Percentiles rank a stretch among this genome's conserved stretches.
Evolutionary conservation across 176 grass and related monocot genomes (phyloP).

Genomic region (Oryza punctata): DNA sequence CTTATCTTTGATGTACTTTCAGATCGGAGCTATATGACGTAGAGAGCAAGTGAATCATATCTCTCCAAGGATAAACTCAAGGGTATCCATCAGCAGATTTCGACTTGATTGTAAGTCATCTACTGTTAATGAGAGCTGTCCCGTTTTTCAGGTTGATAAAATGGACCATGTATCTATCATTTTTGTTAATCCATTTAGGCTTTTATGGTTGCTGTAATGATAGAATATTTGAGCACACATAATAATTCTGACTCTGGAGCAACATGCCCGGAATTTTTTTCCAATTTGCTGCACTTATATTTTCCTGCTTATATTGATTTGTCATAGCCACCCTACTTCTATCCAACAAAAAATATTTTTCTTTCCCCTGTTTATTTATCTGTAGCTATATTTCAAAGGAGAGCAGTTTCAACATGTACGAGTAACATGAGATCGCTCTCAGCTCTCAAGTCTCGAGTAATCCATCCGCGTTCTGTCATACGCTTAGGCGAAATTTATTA

Average conservation of each 20-base stretch:
- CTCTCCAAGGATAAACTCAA: not conserved
- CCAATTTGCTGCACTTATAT: not conserved
- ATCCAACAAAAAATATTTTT: not conserved
- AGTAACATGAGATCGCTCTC: no score
- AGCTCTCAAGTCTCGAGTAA: not conserved
- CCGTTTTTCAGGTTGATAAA: constrained; percentile 17
- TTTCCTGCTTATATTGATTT: not conserved
- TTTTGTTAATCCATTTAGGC: constrained; percentile 19
- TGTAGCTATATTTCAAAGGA: not conserved
- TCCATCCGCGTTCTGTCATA: not conserved
- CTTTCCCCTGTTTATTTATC: not conserved
- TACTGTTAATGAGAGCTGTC: constrained; percentile 9
- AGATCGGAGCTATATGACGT: constrained; percentile 60
- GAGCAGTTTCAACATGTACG: no score
- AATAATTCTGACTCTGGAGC: constrained; percentile 41
- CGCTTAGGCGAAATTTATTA: not conserved
- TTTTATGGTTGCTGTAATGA: constrained; percentile 19
- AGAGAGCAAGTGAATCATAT: constrained; percentile 54
- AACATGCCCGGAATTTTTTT: constrained; percentile 4
- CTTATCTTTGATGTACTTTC: constrained; percentile 34
- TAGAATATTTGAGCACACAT: constrained; percentile 8
- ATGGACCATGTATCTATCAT: constrained; percentile 9
- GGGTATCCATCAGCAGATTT: not conserved
- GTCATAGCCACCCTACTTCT: not conserved
- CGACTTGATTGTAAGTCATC: constrained; percentile 7